Evolutionary conservation across 768 basidiomycete species (phyloP).

Genomic region (Mycena alexandri): DNA sequence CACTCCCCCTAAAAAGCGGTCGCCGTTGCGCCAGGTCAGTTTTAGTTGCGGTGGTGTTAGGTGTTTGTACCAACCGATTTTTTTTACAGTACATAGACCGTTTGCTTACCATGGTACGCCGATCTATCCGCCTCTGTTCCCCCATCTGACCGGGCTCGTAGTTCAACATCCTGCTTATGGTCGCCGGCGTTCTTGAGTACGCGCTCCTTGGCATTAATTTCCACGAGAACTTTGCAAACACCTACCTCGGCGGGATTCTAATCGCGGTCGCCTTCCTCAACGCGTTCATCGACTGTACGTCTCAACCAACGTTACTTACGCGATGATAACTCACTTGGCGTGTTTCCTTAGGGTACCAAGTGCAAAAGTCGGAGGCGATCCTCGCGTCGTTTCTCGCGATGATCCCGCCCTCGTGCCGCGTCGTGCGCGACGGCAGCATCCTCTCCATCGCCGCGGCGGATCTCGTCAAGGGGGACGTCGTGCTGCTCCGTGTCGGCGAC

Average conservation of each 20-base stretch:
- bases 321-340: not conserved
- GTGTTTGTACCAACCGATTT: slow-evolving; percentile 32
- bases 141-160: slow-evolving; percentile 34
- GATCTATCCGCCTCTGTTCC: slow-evolving; percentile 44
- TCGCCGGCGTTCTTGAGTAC: slow-evolving; percentile 77
- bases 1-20: slow-evolving; percentile 77
- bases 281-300: slow-evolving; percentile 73
- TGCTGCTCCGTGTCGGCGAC: slow-evolving; percentile 73
- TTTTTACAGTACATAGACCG: slow-evolving; percentile 70
- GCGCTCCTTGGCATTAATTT: slow-evolving; percentile 73
- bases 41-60: slow-evolving; percentile 3
- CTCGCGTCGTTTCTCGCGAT: slow-evolving; percentile 79
- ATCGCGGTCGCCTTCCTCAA: slow-evolving; percentile 78
- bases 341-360: slow-evolving; percentile 56
- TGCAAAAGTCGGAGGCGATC: slow-evolving; percentile 81
- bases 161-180: slow-evolving; percentile 77
- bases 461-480: slow-evolving; percentile 76
- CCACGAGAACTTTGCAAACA: slow-evolving; percentile 72
- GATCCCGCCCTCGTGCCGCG: slow-evolving; percentile 78
- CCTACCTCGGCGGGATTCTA: slow-evolving; percentile 78
- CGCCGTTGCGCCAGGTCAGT: slow-evolving; percentile 70
- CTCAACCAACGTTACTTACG: not conserved
- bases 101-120: slow-evolving; percentile 59
- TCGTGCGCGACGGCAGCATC: slow-evolving; percentile 70
- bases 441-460: slow-evolving; percentile 68